Evolutionary conservation across 176 grass and related monocot species (phyloP).

Genomic region (Bolboschoenus planiculmis): DNA sequence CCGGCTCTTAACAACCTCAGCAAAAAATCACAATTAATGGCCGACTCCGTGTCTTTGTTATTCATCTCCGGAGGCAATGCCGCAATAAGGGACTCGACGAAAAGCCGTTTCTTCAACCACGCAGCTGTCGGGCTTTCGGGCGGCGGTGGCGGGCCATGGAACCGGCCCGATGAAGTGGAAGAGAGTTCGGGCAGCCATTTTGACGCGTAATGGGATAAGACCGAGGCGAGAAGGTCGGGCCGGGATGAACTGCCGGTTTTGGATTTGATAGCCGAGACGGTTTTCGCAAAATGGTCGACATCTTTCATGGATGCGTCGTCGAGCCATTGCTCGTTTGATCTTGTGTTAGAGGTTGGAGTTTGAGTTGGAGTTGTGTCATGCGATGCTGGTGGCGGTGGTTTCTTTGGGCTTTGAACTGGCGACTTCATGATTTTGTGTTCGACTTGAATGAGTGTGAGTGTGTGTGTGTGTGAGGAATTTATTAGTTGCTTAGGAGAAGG

Average conservation of each 20-base stretch:
- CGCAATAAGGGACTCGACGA: conserved; percentile 76
- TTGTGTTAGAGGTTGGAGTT: conserved; percentile 23
- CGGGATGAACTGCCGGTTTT: conserved; percentile 35
- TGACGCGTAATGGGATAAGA: conserved; percentile 79
- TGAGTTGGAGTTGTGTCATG: background rate
- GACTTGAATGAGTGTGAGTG: background rate
- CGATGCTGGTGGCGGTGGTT: background rate
- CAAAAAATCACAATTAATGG: conserved; percentile 77
- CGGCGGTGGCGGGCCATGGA: conserved; percentile 35
- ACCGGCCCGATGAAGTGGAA: conserved; percentile 32
- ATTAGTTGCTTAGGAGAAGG: background rate
- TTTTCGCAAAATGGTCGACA: conserved; percentile 65
- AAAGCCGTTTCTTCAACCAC: conserved; percentile 78
- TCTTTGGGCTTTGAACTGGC: conserved; percentile 42
- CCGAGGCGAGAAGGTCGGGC: conserved; percentile 58
- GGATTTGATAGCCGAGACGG: conserved; percentile 59
- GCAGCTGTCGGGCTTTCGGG: conserved; percentile 74
- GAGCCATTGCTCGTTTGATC: conserved; percentile 31
- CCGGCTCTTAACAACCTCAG: conserved; percentile 63
- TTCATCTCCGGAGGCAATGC: conserved; percentile 53
- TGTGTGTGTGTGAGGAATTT: background rate
- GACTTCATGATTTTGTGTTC: conserved; percentile 40
- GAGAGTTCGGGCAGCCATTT: conserved; percentile 87
- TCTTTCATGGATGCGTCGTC: conserved; percentile 64
- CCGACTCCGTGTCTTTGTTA: background rate